These are phyloP conservation scores for Globisporangium cystogenes DNA, from an alignment of 352 stramenopile species.

Conservation along the genomic window DNA sequence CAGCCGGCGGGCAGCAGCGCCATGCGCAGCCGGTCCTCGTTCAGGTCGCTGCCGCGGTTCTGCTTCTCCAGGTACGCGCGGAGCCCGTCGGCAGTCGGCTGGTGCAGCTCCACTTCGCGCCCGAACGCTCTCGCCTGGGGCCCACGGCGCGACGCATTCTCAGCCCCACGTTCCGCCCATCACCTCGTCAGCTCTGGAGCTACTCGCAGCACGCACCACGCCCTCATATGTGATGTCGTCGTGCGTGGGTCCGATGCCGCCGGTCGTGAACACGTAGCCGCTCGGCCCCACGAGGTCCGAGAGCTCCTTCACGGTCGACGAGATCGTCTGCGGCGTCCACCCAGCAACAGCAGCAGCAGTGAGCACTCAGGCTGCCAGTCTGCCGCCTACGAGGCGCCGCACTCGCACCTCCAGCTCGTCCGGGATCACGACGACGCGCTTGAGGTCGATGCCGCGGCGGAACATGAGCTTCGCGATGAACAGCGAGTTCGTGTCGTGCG, in stretches of 20 bases:
- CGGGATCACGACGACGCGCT: conserved; percentile 71
- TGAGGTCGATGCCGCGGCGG: conserved; percentile 66
- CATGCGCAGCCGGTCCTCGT: conserved; percentile 70
- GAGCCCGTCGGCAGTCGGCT: conserved; percentile 58
- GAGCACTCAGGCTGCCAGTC: too few relatives aligned
- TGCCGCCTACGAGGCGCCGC: too few relatives aligned
- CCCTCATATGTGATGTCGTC: conserved; percentile 88
- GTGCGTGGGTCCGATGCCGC: conserved; percentile 79
- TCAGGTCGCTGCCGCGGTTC: conserved; percentile 33
- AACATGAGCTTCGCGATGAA: conserved; percentile 83
- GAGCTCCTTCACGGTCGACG: conserved; percentile 65
- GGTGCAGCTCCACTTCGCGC: conserved; percentile 53
- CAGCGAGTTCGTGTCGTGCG: conserved; percentile 81
- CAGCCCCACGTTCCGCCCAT: too few relatives aligned
- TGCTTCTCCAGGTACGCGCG: conserved; percentile 31
- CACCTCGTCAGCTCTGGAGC: too few relatives aligned
- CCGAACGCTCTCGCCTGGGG: conserved; percentile 77
- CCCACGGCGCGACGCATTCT: too few relatives aligned
- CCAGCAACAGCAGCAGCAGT: too few relatives aligned
- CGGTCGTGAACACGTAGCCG: conserved; percentile 85
- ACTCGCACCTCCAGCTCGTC: conserved; percentile 65
- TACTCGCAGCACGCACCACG: too few relatives aligned
- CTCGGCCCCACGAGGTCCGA: conserved; percentile 62
- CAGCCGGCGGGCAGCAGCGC: conserved; percentile 56
- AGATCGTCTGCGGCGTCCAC: conserved; percentile 61